phyloP scores from a whole-genome alignment of 1,284 basidiomycete species.

The Trichosporon coremiiforme region DNA sequence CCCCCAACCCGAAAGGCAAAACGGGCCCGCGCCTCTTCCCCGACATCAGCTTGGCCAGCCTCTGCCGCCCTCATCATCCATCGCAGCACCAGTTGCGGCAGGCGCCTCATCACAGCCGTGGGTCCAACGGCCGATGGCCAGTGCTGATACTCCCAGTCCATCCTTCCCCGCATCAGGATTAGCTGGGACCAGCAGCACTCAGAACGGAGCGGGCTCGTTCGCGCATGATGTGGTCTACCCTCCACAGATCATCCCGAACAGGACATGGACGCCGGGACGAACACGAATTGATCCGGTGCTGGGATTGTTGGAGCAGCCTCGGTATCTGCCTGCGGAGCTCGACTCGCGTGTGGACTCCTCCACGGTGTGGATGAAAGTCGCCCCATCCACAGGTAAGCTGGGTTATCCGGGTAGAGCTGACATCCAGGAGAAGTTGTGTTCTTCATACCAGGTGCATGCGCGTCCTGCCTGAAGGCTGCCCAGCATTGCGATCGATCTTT shows the following conservation, averaged over 20 bases:
- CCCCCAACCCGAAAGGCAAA: background rate
- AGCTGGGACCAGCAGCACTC: background rate
- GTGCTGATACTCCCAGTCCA: background rate
- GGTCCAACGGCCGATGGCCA: background rate
- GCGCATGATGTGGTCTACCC: background rate
- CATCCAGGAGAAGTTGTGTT: conserved; percentile 40
- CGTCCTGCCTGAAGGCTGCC: conserved; percentile 35
- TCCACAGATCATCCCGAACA: conserved; percentile 7
- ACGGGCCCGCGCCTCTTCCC: conserved; percentile 3
- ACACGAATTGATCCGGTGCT: conserved; percentile 16
- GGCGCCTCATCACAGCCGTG: background rate
- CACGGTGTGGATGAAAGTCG: conserved; percentile 43
- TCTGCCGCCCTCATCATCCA: background rate
- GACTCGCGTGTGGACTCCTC: conserved; percentile 38
- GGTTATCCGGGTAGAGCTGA: background rate
- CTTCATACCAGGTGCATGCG: conserved; percentile 44
- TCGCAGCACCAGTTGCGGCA: background rate
- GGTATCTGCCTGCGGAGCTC: conserved; percentile 40
- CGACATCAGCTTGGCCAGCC: background rate
- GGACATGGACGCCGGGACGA: background rate
- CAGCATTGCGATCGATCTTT: conserved; percentile 41
- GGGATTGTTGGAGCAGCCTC: conserved; percentile 39
- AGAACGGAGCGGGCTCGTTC: background rate
- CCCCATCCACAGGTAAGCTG: conserved; percentile 22
- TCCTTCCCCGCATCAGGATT: conserved; percentile 5